Evolutionary conservation across 768 basidiomycete species (phyloP).

Genomic region (Leccinum sublutescens): DNA sequence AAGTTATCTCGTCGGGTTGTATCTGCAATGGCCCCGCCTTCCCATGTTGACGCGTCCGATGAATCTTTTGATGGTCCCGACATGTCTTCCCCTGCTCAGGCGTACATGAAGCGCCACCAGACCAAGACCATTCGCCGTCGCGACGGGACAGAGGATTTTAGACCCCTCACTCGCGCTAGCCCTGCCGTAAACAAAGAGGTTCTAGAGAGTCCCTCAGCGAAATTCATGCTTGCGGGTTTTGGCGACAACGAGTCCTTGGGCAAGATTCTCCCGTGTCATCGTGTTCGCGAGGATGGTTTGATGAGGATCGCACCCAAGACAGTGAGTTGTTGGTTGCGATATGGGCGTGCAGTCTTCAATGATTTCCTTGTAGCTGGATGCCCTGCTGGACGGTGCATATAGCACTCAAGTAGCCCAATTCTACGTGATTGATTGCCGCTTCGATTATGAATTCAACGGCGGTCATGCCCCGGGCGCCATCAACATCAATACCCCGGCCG

Average conservation of each 20-base stretch:
- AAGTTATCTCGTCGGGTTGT: constrained; percentile 64
- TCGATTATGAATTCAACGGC: constrained; percentile 93
- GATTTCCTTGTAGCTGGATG: constrained; percentile 57
- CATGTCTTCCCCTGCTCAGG: constrained; percentile 78
- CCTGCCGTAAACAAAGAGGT: constrained; percentile 43
- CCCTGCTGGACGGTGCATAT: constrained; percentile 74
- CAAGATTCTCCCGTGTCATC: constrained; percentile 91
- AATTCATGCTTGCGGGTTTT: constrained; percentile 66
- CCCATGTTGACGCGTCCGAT: constrained; percentile 47
- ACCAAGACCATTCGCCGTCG: constrained; percentile 74
- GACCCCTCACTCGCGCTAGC: constrained; percentile 67
- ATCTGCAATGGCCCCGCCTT: constrained; percentile 61
- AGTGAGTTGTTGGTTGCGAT: constrained; percentile 44
- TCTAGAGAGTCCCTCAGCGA: constrained; percentile 58
- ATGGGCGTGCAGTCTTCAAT: background rate
- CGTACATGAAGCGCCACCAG: constrained; percentile 75
- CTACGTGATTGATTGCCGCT: constrained; percentile 93
- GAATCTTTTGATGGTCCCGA: constrained; percentile 55
- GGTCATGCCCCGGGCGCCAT: constrained; percentile 91
- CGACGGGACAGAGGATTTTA: constrained; percentile 80
- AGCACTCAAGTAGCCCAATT: constrained; percentile 61
- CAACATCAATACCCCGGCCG: constrained; percentile 81
- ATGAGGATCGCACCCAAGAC: constrained; percentile 85
- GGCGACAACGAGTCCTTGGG: constrained; percentile 92
- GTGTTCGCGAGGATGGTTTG: constrained; percentile 91